Evolutionary conservation across 2,329 filamentous ascomycete species (phyloP), one percentile per base, ranked within the genome.

Genomic region (Ceratocystis variospora): DNA sequence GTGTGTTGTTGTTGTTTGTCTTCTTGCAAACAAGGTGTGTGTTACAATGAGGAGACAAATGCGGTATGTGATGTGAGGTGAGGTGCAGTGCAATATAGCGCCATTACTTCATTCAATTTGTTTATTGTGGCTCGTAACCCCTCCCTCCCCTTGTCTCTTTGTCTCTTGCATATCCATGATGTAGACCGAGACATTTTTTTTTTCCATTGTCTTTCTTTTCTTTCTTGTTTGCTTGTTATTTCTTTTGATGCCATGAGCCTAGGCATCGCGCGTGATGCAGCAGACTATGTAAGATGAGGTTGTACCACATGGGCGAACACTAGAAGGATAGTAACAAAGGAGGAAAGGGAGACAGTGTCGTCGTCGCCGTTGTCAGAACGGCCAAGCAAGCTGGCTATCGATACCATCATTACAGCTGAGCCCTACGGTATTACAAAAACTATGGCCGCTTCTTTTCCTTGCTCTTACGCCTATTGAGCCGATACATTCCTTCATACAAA

Each of bases 171-270:
- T 8, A 33, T n/a, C 15, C 7, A 55, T 10, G 22, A 59, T 22
- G 28, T 10, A 59, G 31, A 19, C 55, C 55, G 55, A 59, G 55
- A 59, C 55, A 59, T 59, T 59, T 55, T 15, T 55, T 55, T 10
- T 48, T 7, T 19, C 17, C 8, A 7, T 8, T 48, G 17, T 48
- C 19, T 48, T 6, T 48, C 19, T 55, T 55, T 15, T 33, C 53
- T 37, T 37, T 37, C n/a, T 19, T 33, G 28, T 17, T 28, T 25
- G 31, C 55, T 59, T 5, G 8, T 15, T 0, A 31, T 28, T 53
- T 48, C 19, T 19, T 48, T 48, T 48, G 45, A 25, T 10, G 8
- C 15, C 25, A 25, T 59, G 28, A 33, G 25, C 28, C 28, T n/a
- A 59, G 31, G 28, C 55, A 59, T 33, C 55, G 55, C 31, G 55